These are phyloP conservation scores for Candida loeiensis DNA, from an alignment of 805 yeast species.

Conservation along the genomic window DNA sequence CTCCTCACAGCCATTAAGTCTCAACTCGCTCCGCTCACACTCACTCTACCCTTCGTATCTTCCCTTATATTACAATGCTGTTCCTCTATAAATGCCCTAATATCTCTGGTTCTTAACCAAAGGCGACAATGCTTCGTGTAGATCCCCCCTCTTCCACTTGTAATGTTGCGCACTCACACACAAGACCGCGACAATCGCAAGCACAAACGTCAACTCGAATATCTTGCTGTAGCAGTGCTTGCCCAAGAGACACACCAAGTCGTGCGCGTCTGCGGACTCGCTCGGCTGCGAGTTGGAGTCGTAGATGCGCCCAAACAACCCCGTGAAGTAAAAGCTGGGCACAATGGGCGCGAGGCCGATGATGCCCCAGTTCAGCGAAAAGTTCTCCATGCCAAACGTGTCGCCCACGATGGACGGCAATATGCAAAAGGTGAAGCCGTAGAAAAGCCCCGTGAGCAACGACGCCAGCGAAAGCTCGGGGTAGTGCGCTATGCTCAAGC, in stretches of 20 bases:
- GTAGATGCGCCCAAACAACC: constrained; percentile 59
- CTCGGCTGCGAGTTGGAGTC: constrained; percentile 39
- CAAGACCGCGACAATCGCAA: constrained; percentile 29
- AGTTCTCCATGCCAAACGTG: constrained; percentile 62
- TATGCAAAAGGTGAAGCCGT: constrained; percentile 70
- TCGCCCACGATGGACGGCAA: constrained; percentile 78
- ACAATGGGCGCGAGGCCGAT: constrained; percentile 64
- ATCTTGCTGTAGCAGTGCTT: constrained; percentile 44
- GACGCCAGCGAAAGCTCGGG: constrained; percentile 48
- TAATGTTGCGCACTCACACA: constrained; percentile 10
- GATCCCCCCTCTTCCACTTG: constrained; percentile 5
- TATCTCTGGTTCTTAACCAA: not conserved
- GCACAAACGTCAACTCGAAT: constrained; percentile 34
- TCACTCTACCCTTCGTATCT: not conserved
- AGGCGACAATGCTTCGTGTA: not conserved
- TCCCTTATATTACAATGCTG: not conserved
- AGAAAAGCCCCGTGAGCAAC: constrained; percentile 60
- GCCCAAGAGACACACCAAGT: constrained; percentile 28
- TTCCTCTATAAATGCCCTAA: not conserved
- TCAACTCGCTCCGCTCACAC: no score
- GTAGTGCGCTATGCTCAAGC: constrained; percentile 31
- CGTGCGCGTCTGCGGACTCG: not conserved
- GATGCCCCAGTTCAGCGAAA: constrained; percentile 73
- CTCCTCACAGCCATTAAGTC: no score
- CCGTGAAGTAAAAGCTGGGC: constrained; percentile 57